These are phyloP conservation scores for Trichoderma asperelloides DNA, from an alignment of 495 filamentous ascomycete species.

Conservation along the genomic window DNA sequence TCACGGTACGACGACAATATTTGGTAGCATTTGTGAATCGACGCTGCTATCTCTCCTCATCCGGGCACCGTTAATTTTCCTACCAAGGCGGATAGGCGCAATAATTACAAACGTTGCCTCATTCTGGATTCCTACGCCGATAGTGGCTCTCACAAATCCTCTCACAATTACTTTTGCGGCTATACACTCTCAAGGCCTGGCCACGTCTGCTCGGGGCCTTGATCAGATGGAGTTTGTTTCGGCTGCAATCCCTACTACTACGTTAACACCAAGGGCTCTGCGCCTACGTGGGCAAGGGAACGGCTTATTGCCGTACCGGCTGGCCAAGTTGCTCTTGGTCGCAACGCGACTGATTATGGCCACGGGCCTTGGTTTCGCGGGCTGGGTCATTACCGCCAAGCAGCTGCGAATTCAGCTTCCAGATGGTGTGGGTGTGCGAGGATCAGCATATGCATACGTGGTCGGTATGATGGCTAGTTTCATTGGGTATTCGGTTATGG, in stretches of 20 bases:
- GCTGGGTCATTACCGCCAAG: conserved; percentile 88
- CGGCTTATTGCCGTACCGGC: conserved; percentile 59
- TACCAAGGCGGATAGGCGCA: conserved; percentile 57
- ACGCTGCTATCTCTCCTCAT: conserved; percentile 71
- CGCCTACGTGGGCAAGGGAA: conserved; percentile 37
- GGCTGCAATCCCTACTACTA: conserved; percentile 49
- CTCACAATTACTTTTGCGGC: conserved; percentile 86
- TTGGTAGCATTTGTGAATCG: conserved; percentile 84
- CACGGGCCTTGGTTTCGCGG: conserved; percentile 82
- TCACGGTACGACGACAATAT: conserved; percentile 77
- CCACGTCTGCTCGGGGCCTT: conserved; percentile 64
- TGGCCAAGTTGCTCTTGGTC: conserved; percentile 85
- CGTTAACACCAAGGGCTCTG: conserved; percentile 50
- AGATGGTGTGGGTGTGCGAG: conserved; percentile 46
- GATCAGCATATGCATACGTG: conserved; percentile 92
- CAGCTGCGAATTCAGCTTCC: conserved; percentile 48
- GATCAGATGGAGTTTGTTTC: conserved; percentile 67
- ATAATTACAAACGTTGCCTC: conserved; percentile 51
- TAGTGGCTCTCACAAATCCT: conserved; percentile 79
- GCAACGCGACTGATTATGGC: conserved; percentile 86
- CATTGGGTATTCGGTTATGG: conserved; percentile 91
- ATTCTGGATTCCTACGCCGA: conserved; percentile 71
- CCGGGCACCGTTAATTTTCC: conserved; percentile 74
- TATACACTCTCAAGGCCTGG: conserved; percentile 80
- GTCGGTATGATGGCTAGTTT: conserved; percentile 84